These are phyloP conservation scores for Sanghuangporus sanghuang DNA, from an alignment of 1,284 basidiomycete genomes.

Conservation along the genomic window DNA sequence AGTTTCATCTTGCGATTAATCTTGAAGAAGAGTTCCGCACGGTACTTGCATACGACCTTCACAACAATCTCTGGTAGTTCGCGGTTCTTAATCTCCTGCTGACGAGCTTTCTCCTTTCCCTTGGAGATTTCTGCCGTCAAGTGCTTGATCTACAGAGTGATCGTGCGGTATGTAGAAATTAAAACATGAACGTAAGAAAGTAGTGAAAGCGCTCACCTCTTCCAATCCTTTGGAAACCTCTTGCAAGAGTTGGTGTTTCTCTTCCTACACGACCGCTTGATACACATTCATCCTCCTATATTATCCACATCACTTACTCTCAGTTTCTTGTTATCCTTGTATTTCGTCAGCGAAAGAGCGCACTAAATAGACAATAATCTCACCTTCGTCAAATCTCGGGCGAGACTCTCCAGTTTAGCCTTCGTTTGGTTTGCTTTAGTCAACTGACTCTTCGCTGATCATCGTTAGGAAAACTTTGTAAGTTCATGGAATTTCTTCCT, in stretches of 20 bases:
- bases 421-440: conserved; percentile 82
- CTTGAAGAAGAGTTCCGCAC: conserved; percentile 84
- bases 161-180: conserved; percentile 6
- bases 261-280: conserved; percentile 48
- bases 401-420: conserved; percentile 82
- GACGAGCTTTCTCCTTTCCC: conserved; percentile 66
- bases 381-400: conserved; percentile 81
- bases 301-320: conserved; percentile 44
- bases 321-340: conserved; percentile 77
- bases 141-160: conserved; percentile 50
- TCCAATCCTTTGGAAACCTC: conserved; percentile 79
- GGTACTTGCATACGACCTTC: conserved; percentile 80
- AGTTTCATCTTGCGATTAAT: conserved; percentile 82
- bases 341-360: background rate
- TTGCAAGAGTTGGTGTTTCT: conserved; percentile 69
- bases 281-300: background rate
- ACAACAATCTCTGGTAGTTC: conserved; percentile 79
- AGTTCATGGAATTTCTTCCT: conserved; percentile 12
- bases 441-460: conserved; percentile 69
- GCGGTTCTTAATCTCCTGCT: conserved; percentile 70
- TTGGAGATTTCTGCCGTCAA: conserved; percentile 75
- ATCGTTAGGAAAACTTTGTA: background rate
- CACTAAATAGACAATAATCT: conserved; percentile 10
- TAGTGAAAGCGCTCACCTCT: conserved; percentile 44
- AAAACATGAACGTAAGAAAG: conserved; percentile 3